Evolutionary conservation across 2,329 filamentous ascomycete genomes (phyloP), one percentile per base, ranked within the genome.

Genomic region (Boeremia lycopersici): DNA sequence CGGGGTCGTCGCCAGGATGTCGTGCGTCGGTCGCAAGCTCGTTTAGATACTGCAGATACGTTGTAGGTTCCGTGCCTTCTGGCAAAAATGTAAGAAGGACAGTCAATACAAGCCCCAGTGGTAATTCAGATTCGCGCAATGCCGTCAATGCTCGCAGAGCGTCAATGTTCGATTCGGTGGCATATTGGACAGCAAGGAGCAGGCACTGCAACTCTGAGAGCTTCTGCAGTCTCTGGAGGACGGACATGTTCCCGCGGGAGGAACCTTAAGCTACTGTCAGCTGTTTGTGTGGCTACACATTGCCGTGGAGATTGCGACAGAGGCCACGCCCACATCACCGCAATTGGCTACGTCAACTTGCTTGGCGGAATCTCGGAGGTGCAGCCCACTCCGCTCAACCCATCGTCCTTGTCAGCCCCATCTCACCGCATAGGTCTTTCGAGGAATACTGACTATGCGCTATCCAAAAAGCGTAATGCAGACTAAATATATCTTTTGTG

Each of bases 51-150:
- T 78, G 77, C 15, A 84, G 77, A 69, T 93, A 93, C 40, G 79
- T 71, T n/a, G 75, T 75, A 5, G 90, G 86, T 5, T 83, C 83
- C 5, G 86, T 69, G 38, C 83, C 87, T 73, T 93, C 90, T 25
- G 91, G 91, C 1, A 96, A 81, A 69, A 88, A 90, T 17, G 88
- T 90, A 40, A 96, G 81, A 19, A 96, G 76, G 48, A 95, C 86
- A 39, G 88, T 86, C 53, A 95, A 79, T 23, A 90, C 71, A 12
- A 91, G 77, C 52, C 89, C 85, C 39, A 83, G 81, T 26, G 82
- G 80, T 49, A 95, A 78, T 33, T 87, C 80, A 49, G 82, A 77
- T 48, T 76, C 74, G 63, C 89, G 78, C 34, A 80, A 77, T 19
- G 82, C 78, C 47, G 85, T 81, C 58, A 95, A 78, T 48, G 78